Conservation (phyloP, 495 filamentous ascomycete species). For the Penicillium roqueforti region DNA sequence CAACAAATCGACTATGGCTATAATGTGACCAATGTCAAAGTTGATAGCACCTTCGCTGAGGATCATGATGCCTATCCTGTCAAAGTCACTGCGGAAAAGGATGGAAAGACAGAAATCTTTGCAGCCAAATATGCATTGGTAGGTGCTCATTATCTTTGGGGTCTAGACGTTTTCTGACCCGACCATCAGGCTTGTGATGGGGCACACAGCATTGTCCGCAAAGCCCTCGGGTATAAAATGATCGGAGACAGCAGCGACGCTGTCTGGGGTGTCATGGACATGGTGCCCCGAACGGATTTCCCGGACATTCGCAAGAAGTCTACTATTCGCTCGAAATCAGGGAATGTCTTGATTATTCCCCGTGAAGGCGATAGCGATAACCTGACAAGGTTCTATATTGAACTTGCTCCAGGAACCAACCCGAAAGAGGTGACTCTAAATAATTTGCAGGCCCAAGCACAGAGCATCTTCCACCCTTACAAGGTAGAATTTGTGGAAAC, state of each 20-base stretch:
- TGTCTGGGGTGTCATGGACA: conserved; percentile 82
- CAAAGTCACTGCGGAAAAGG: conserved; percentile 47
- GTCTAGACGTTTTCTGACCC: background rate
- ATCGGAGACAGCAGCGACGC: conserved; percentile 70
- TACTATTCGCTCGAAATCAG: conserved; percentile 56
- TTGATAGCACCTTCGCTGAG: conserved; percentile 40
- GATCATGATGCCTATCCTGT: conserved; percentile 51
- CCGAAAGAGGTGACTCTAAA: conserved; percentile 42
- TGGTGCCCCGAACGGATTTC: conserved; percentile 69
- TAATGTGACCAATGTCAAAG: conserved; percentile 50
- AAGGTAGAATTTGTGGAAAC: conserved; percentile 48
- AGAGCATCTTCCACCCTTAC: conserved; percentile 56
- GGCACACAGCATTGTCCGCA: conserved; percentile 65
- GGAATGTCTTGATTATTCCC: conserved; percentile 68
- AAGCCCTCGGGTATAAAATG: conserved; percentile 65
- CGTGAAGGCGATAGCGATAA: conserved; percentile 60
- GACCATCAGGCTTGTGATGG: conserved; percentile 65
- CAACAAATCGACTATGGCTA: conserved; percentile 59
- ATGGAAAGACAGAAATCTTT: conserved; percentile 50
- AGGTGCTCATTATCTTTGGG: conserved; percentile 19
- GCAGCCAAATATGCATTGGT: conserved; percentile 67
- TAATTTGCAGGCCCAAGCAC: conserved; percentile 55
- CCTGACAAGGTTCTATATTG: conserved; percentile 67
- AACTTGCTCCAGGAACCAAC: conserved; percentile 53
- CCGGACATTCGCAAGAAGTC: conserved; percentile 75